Conservation (phyloP, 78 protist genomes). For the Chrysochromulina parva region DNA sequence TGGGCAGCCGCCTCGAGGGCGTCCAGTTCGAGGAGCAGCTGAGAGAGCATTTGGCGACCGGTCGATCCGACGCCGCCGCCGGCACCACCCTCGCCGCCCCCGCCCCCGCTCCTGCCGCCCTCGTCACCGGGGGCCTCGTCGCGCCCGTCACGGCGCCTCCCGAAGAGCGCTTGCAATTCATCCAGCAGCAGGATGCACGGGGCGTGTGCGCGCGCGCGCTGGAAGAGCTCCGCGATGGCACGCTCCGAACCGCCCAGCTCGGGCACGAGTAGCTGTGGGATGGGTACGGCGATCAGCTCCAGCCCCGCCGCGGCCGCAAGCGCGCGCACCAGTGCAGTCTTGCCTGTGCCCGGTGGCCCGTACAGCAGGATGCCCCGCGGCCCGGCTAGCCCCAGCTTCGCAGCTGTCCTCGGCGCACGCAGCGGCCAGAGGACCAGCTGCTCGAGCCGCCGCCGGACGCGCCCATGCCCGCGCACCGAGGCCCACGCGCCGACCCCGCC, state of each 20-base stretch:
- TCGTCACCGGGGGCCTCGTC: too few relatives aligned
- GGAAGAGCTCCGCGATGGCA: not conserved
- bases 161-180: conserved; percentile 6
- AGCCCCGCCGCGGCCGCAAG: not conserved
- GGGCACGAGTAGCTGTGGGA: not conserved
- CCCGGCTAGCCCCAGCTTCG: not conserved
- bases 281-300: not conserved
- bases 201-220: not conserved
- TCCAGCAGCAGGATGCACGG: not conserved
- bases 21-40: conserved; percentile 19
- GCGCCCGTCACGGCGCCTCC: too few relatives aligned
- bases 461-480: not conserved
- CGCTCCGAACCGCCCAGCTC: not conserved
- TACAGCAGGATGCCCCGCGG: not conserved
- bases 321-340: not conserved
- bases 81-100: too few relatives aligned
- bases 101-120: not conserved
- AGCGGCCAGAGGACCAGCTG: conserved; percentile 14
- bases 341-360: conserved; percentile 32
- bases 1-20: not conserved
- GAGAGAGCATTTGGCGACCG: not conserved
- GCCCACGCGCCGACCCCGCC: not conserved
- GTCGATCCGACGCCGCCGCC: not conserved
- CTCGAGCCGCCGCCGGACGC: not conserved
- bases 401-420: not conserved